A percentile compares a stretch with the other conserved stretches of the same genome.
Conservation (phyloP, 768 basidiomycete genomes). For the Calocybe cyanea region DNA sequence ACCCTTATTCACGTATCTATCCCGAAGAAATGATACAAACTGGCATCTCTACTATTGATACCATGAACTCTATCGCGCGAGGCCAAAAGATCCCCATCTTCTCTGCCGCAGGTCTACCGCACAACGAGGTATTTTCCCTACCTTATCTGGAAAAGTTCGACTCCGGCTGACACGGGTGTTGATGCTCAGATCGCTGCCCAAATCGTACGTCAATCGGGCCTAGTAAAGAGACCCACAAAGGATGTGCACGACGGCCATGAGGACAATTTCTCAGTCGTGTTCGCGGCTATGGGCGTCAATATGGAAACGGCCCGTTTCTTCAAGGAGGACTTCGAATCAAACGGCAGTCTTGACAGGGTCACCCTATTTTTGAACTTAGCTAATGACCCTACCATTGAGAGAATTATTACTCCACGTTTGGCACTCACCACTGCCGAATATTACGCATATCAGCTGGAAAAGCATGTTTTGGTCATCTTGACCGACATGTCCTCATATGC, state of each 20-base stretch:
- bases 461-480: constrained; percentile 97
- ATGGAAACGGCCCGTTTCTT: constrained; percentile 99
- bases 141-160: neutral
- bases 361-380: constrained; percentile 98
- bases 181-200: constrained; percentile 88
- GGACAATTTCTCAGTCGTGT: constrained; percentile 99
- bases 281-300: constrained; percentile 99
- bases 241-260: constrained; percentile 98
- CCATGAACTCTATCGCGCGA: constrained; percentile 98
- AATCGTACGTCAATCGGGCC: constrained; percentile 98
- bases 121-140: constrained; percentile 77
- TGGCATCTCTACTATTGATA: constrained; percentile 97
- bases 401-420: constrained; percentile 98
- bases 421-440: constrained; percentile 98
- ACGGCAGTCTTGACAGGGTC: constrained; percentile 94
- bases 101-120: constrained; percentile 96
- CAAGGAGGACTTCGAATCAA: constrained; percentile 99
- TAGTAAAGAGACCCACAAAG: constrained; percentile 95
- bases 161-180: neutral
- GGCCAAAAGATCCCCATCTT: constrained; percentile 99
- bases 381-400: constrained; percentile 98
- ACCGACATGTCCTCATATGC: constrained; percentile 99
- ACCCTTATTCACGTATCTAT: constrained; percentile 97
- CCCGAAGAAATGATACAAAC: constrained; percentile 99
- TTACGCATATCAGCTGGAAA: constrained; percentile 99